These are phyloP conservation scores for Cubamyces sp. DNA, from an alignment of 768 basidiomycete genomes.

Conservation along the genomic window DNA sequence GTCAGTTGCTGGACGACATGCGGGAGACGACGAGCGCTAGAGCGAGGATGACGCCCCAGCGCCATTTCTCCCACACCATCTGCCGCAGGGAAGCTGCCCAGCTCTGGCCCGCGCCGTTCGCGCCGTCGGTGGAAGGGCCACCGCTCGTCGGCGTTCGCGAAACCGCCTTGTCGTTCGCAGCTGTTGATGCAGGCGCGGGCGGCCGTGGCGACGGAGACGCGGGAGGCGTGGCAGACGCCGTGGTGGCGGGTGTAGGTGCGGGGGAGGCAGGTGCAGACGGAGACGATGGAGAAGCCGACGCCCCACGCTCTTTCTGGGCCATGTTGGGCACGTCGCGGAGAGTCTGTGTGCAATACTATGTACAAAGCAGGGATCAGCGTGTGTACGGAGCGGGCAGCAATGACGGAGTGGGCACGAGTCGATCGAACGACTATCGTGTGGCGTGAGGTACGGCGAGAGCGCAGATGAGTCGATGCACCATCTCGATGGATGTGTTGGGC, in stretches of 20 bases:
- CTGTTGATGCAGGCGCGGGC: neutral
- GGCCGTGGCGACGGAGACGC: conserved; percentile 4
- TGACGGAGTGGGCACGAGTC: too few relatives aligned
- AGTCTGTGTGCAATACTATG: conserved; percentile 69
- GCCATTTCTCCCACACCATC: conserved; percentile 82
- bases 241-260: conserved; percentile 2
- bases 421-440: conserved; percentile 1
- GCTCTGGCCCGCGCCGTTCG: conserved; percentile 40
- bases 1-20: conserved; percentile 54
- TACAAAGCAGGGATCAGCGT: conserved; percentile 26
- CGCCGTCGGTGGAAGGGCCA: conserved; percentile 21
- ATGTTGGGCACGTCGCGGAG: conserved; percentile 89
- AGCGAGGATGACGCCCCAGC: conserved; percentile 78
- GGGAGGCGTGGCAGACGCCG: neutral
- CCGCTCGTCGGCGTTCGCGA: conserved; percentile 17
- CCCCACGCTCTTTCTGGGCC: conserved; percentile 78
- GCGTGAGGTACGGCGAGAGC: neutral
- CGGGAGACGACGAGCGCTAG: conserved; percentile 79
- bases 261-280: conserved; percentile 11
- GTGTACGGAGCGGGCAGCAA: neutral
- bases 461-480: conserved; percentile 12
- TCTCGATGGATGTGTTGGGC: neutral
- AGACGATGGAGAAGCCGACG: conserved; percentile 38
- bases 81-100: conserved; percentile 67
- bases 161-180: conserved; percentile 15